Base-by-base conservation (phyloP, 495 filamentous ascomycete species). In the Rhypophila decipiens region DNA sequence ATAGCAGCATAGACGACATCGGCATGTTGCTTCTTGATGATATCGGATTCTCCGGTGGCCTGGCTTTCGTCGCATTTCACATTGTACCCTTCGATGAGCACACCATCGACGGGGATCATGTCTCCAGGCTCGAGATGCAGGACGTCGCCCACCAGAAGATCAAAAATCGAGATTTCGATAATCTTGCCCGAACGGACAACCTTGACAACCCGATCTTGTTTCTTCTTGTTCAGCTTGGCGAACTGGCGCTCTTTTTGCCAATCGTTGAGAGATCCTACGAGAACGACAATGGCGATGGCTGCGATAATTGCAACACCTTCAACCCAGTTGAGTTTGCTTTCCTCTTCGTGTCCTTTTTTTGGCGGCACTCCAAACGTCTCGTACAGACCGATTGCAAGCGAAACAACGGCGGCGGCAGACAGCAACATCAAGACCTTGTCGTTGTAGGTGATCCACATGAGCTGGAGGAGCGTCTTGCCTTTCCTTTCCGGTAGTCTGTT, bases 371-470 rank as follows among this genome's bases (percentile, higher is more conserved):
- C 70, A 49, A 79, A 70, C 5, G 71, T 74, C 63, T 88, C 81
- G 56, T 89, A 89, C 3, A 89, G 72, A 17, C 86, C 86, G 40
- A 89, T 66, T 27, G 77, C 83, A 42, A 89, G 71, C 3, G 84
- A 88, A 17, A 89, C 70, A 24, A 87, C 63, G 9, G 85, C 86
- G n/a, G 86, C 86, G 27, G 77, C 71, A 11, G 84, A 86, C 42
- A 89, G 68, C 15, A 88, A 66, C 15, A 91, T 85, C 43, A 94
- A 71, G 18, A 94, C 85, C 50, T 88, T 88, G 67, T 94, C 88
- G 57, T 91, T 88, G 60, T 88, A 90, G 8, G 87, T 87, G 57
- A 84, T 82, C 87, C 87, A 94, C 59, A 90, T 83, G 27, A 91
- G 54, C 55, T 82, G 75, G 50, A 85, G 72, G 44, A 94, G 75